phyloP scores from a whole-genome alignment of 106 monocot species.

The Dendrobium catenatum region DNA sequence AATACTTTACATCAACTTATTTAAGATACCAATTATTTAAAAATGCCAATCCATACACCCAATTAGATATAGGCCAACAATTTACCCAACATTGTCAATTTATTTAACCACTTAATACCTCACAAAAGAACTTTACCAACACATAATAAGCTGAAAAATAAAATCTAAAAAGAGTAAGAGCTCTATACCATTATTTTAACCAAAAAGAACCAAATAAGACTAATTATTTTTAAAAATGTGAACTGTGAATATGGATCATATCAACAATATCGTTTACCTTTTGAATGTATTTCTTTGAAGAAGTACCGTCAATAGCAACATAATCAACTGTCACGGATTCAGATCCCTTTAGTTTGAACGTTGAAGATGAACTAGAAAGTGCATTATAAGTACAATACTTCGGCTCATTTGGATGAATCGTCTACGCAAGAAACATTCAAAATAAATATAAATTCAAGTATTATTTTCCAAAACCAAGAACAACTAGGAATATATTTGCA shows the following conservation, averaged over 20 bases:
- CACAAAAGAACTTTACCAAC: neutral
- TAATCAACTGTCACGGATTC: slow-evolving; percentile 73
- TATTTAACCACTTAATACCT: neutral
- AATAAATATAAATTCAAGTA: neutral
- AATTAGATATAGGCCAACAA: neutral
- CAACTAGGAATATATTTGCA: neutral
- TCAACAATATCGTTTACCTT: slow-evolving; percentile 39
- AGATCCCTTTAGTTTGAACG: slow-evolving; percentile 49
- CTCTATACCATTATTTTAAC: neutral
- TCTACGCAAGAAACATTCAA: slow-evolving; percentile 28
- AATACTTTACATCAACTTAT: neutral
- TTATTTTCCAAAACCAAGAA: neutral
- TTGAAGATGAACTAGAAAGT: slow-evolving; percentile 33
- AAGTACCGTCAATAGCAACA: slow-evolving; percentile 72
- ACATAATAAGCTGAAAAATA: neutral
- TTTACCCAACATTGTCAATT: neutral
- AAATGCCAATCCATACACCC: neutral
- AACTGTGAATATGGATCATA: neutral
- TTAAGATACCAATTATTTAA: neutral
- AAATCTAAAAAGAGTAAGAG: neutral
- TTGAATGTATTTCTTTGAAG: slow-evolving; percentile 36
- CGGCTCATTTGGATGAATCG: slow-evolving; percentile 46
- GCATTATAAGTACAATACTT: slow-evolving; percentile 62
- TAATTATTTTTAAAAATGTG: neutral
- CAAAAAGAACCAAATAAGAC: neutral